phyloP scores from a whole-genome alignment of 768 basidiomycete genomes.

The Mycena alexandri region DNA sequence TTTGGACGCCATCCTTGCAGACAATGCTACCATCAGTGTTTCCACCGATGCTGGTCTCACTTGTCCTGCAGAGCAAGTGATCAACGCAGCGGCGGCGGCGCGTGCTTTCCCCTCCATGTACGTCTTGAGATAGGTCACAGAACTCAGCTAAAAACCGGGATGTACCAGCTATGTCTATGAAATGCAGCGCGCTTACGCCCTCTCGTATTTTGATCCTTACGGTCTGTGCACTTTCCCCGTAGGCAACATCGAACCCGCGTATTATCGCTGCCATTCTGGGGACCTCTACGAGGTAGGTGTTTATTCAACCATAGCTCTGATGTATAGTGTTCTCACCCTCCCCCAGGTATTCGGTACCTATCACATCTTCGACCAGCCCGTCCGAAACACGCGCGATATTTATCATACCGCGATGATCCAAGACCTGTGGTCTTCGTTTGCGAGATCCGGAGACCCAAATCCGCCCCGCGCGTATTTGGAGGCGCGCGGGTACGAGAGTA shows the following conservation, averaged over 20 bases:
- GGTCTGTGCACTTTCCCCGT: conserved; percentile 38
- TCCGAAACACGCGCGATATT: conserved; percentile 34
- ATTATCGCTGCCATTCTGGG: conserved; percentile 40
- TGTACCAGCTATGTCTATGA: conserved; percentile 33
- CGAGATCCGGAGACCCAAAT: conserved; percentile 61
- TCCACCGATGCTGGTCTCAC: conserved; percentile 31
- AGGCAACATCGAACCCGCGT: conserved; percentile 30
- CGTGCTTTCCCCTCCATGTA: conserved; percentile 35
- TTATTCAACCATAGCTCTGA: neutral
- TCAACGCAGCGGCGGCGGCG: conserved; percentile 27
- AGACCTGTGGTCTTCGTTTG: conserved; percentile 62
- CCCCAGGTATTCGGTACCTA: conserved; percentile 38
- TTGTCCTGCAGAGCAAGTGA: conserved; percentile 35
- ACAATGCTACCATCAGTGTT: conserved; percentile 35
- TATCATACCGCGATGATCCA: conserved; percentile 41
- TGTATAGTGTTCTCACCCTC: neutral
- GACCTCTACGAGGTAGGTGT: conserved; percentile 37
- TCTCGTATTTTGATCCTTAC: conserved; percentile 37
- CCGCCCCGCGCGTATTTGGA: conserved; percentile 54
- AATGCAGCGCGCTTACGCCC: conserved; percentile 35
- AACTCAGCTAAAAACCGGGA: neutral
- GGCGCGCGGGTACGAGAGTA: conserved; percentile 56
- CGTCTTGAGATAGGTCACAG: too few relatives aligned
- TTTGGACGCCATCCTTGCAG: neutral
- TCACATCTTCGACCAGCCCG: conserved; percentile 37